Evolutionary conservation across 768 basidiomycete genomes (phyloP), one percentile per base, ranked within the genome.

Genomic region (Lactifluus subvellereus): DNA sequence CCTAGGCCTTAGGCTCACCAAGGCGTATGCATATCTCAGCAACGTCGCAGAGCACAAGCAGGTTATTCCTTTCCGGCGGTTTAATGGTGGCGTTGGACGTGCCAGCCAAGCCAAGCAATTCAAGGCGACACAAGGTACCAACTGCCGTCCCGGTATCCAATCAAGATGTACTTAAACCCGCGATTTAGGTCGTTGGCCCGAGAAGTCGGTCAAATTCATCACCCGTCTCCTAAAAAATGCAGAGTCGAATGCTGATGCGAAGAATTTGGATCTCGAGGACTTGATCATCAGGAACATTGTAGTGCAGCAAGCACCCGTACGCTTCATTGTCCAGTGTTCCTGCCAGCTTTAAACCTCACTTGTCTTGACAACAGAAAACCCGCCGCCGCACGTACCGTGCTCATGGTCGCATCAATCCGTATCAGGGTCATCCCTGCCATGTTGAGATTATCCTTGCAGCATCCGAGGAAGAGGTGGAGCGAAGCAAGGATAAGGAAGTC

Each of bases 321-420:
- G 91, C 84, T 49, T 32, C 13, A 13, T 7, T 52, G 4, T 50
- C 54, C 14, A 6, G 9, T 18, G 9, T 18, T 35, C 27, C 50
- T 27, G 20, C 27, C 35, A 7, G 9, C 32, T 4, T 22, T n/a
- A 13, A 33, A 13, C 16, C 16, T 47, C 43, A 49, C n/a, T 43
- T 49, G 13, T 30, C 27, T 62, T 35, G 42, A 38, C n/a, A 9
- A 22, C 60, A 93, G 91, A 97, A 97, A 90, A 95, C 92, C 75
- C 94, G 94, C 77, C 93, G 97, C 74, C 93, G 97, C 74, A 99
- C 97, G 68, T 98, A 97, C 86, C 93, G 97, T 78, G 92, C 91
- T 50, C 94, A 95, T 71, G 93, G 93, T 84, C 89, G 93, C 62
- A 95, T 94, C 78, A 99, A 99, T 80, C 96, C 97, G 40, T 98